Evolutionary conservation across 495 filamentous ascomycete species (phyloP).

Genomic region (Neurospora tetrasperma): DNA sequence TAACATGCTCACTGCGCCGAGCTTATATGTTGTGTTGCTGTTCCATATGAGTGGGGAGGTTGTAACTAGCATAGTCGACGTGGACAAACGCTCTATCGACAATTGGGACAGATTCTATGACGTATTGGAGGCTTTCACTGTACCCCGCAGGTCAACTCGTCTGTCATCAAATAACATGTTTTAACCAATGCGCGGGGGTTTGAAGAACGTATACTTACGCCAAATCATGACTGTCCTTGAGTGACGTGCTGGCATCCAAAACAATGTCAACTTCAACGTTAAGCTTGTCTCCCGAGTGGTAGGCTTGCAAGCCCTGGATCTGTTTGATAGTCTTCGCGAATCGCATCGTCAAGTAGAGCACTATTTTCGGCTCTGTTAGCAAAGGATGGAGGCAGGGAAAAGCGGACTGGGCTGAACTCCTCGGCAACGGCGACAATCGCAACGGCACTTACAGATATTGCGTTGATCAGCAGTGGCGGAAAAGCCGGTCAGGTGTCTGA

Average conservation of each 20-base stretch:
- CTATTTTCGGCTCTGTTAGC: conserved; percentile 13
- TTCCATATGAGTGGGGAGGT: conserved; percentile 78
- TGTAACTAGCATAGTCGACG: conserved; percentile 70
- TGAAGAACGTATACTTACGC: conserved; percentile 27
- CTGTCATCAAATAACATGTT: not conserved
- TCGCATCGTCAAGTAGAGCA: conserved; percentile 88
- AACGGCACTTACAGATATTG: conserved; percentile 46
- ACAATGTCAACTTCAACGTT: conserved; percentile 72
- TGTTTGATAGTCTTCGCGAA: conserved; percentile 83
- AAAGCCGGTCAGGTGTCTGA: conserved; percentile 72
- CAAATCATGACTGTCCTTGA: conserved; percentile 82
- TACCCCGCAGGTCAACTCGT: not conserved
- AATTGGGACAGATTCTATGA: conserved; percentile 75
- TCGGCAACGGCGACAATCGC: not conserved
- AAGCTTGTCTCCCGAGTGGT: conserved; percentile 81
- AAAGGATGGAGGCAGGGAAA: not conserved
- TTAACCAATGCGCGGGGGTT: not conserved
- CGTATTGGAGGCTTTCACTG: conserved; percentile 76
- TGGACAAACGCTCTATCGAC: conserved; percentile 65
- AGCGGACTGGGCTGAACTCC: not conserved
- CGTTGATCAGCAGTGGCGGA: conserved; percentile 71
- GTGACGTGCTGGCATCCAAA: conserved; percentile 62
- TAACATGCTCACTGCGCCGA: not conserved
- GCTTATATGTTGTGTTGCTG: conserved; percentile 37
- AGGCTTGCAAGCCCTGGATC: conserved; percentile 80